A percentile compares a stretch with the other conserved stretches of the same genome.
Conservation (phyloP, 1,139 yeast species). For the Saccharomyces hybrid region DNA sequence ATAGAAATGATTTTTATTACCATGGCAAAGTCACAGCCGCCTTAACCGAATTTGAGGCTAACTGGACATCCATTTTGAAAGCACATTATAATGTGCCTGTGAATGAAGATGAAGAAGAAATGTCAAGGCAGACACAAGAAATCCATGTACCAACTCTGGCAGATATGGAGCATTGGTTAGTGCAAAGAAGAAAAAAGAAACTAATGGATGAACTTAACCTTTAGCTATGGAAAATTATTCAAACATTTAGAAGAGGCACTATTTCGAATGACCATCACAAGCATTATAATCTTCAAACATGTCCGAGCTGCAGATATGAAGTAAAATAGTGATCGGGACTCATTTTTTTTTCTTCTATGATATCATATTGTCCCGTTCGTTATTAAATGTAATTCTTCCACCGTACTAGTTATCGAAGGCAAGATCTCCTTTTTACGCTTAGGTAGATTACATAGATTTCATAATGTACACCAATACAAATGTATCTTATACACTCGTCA, state of each 20-base stretch:
- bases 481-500: neutral
- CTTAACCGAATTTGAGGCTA: slow-evolving; percentile 8
- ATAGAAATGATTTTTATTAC: slow-evolving; percentile 5
- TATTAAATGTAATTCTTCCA: neutral
- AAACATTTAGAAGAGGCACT: neutral
- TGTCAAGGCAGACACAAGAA: neutral
- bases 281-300: neutral
- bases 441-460: neutral
- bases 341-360: neutral
- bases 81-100: slow-evolving; percentile 2
- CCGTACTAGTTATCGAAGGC: neutral
- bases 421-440: neutral
- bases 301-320: neutral
- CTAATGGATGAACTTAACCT: slow-evolving; percentile 2
- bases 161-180: slow-evolving; percentile 1
- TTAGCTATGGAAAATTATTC: neutral
- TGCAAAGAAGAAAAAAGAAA: slow-evolving; percentile 2
- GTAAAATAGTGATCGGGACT: neutral
- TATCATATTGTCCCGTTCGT: neutral
- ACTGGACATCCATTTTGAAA: slow-evolving; percentile 9
- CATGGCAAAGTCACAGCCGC: slow-evolving; percentile 4
- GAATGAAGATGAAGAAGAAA: neutral
- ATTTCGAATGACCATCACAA: neutral
- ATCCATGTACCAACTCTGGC: neutral
- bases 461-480: neutral